Percentiles rank a stretch among this genome's conserved stretches.
These are phyloP conservation scores for Colletotrichum spinosum DNA, from an alignment of 2,329 filamentous ascomycete genomes.

Conservation along the genomic window DNA sequence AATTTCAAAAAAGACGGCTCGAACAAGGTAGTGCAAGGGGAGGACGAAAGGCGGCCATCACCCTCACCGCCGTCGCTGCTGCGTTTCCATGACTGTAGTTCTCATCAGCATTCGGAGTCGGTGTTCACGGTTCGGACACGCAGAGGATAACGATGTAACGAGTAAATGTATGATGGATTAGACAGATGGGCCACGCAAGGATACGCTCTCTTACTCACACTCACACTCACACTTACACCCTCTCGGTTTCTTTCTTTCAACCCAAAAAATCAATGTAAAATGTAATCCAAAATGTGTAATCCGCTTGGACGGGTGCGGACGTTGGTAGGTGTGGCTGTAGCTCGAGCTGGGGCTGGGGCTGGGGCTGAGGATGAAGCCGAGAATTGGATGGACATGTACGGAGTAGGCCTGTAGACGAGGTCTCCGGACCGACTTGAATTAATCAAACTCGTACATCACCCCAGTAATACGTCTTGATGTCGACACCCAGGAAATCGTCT, in stretches of 20 bases:
- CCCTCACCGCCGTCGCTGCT: not conserved
- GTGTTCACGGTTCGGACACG: constrained; percentile 19
- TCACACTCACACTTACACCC: not conserved
- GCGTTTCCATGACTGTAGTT: constrained; percentile 6
- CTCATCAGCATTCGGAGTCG: constrained; percentile 31
- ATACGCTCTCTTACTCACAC: constrained; percentile 1
- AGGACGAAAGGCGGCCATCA: not conserved
- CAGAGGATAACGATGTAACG: constrained; percentile 31
- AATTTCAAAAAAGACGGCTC: constrained; percentile 17
- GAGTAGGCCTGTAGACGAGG: constrained; percentile 22
- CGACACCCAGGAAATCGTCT: constrained; percentile 61
- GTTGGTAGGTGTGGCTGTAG: not conserved
- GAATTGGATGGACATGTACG: not conserved
- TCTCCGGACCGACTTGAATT: constrained; percentile 19
- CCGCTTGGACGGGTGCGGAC: constrained; percentile 15
- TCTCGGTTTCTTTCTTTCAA: not conserved
- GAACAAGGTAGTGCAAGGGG: constrained; percentile 14
- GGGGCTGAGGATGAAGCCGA: constrained; percentile 21
- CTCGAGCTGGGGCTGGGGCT: constrained; percentile 6
- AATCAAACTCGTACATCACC: constrained; percentile 41
- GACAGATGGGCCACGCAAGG: constrained; percentile 10
- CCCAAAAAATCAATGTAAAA: not conserved
- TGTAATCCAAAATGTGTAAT: not conserved
- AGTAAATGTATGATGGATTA: constrained; percentile 32
- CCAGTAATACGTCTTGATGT: constrained; percentile 70